Evolutionary conservation across 306 rosid genomes (phyloP).

Genomic region (Prunus persica): DNA sequence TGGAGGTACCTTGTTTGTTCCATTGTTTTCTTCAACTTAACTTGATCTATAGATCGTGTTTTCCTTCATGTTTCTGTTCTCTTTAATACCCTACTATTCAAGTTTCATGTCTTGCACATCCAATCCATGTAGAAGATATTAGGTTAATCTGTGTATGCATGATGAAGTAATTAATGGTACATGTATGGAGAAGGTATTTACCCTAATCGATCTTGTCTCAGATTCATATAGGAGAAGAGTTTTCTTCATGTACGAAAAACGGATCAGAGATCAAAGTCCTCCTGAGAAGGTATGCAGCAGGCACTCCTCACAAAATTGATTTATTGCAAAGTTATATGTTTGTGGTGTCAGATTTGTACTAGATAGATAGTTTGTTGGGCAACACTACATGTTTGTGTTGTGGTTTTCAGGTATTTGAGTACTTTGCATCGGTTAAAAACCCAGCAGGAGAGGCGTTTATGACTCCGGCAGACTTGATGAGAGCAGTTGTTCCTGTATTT

Average conservation of each 20-base stretch:
- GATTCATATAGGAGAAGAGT: constrained; percentile 56
- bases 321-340: not conserved
- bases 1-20: constrained; percentile 35
- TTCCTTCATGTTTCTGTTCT: not conserved
- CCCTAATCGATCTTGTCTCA: constrained; percentile 16
- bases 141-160: too few relatives aligned
- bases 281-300: constrained; percentile 55
- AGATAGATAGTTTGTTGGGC: too few relatives aligned
- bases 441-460: constrained; percentile 51
- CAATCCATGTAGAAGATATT: too few relatives aligned
- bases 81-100: not conserved
- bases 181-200: not conserved
- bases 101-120: too few relatives aligned
- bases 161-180: too few relatives aligned
- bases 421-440: constrained; percentile 51
- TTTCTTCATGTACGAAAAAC: constrained; percentile 75
- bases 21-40: not conserved
- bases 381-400: not conserved
- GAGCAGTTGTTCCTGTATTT: constrained; percentile 72
- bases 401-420: constrained; percentile 57
- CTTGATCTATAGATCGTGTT: not conserved
- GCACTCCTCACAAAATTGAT: not conserved
- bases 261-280: constrained; percentile 60
- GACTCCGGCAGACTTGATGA: constrained; percentile 73
- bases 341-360: not conserved